Evolutionary conservation across 2,329 filamentous ascomycete genomes (phyloP).

Genomic region (Rutstroemia sp.): DNA sequence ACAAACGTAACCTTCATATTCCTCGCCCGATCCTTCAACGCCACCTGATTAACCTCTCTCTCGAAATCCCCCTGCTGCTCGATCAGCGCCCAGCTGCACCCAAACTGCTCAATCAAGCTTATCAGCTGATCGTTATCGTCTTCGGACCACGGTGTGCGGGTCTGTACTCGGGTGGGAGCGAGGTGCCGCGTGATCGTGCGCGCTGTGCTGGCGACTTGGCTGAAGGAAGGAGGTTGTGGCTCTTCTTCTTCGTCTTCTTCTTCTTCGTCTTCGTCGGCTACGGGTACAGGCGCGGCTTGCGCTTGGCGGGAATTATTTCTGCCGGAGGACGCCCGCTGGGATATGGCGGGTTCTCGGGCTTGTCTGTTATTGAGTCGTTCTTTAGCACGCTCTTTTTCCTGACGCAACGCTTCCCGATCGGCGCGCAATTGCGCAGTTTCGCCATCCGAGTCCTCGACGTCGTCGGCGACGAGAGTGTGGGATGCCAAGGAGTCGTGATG

Average conservation of each 20-base stretch:
- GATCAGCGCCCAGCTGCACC: slow-evolving; percentile 41
- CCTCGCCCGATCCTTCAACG: slow-evolving; percentile 47
- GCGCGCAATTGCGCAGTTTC: not conserved
- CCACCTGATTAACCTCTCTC: slow-evolving; percentile 36
- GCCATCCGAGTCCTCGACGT: slow-evolving; percentile 7
- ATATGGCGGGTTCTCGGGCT: too few species aligned
- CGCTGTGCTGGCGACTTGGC: slow-evolving; percentile 4
- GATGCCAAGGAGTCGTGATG: too few species aligned
- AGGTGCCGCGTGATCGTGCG: not conserved
- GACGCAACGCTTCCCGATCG: not conserved
- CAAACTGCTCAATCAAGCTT: slow-evolving; percentile 38
- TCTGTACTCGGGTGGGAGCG: slow-evolving; percentile 4
- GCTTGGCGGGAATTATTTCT: too few species aligned
- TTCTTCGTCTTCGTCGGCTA: not conserved
- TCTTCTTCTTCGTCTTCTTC: not conserved
- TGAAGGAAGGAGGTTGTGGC: too few species aligned
- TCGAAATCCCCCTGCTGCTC: slow-evolving; percentile 29
- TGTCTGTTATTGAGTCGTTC: too few species aligned
- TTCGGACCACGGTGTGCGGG: slow-evolving; percentile 30
- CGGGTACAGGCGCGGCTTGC: too few species aligned
- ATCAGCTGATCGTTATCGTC: slow-evolving; percentile 38
- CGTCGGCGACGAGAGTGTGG: not conserved
- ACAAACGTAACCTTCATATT: slow-evolving; percentile 40
- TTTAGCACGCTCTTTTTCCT: too few species aligned
- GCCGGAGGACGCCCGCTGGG: too few species aligned